Conservation (phyloP, 2,329 filamentous ascomycete species). For the Colletotrichum sublineola region DNA sequence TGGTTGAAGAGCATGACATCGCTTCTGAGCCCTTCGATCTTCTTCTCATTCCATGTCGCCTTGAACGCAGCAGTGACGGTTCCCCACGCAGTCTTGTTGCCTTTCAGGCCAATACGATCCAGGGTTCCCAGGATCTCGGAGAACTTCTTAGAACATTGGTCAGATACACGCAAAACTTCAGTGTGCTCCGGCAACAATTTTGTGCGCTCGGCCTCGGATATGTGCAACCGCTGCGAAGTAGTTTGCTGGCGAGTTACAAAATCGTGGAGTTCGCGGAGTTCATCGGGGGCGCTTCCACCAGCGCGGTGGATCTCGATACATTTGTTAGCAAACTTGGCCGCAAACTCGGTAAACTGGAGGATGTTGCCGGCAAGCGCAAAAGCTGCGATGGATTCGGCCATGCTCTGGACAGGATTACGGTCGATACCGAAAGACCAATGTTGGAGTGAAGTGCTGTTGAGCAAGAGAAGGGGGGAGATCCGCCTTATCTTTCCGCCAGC, state of each 20-base stretch:
- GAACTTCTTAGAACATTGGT: not conserved
- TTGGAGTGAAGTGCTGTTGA: not conserved
- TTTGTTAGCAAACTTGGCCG: not conserved
- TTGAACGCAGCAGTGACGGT: constrained; percentile 4
- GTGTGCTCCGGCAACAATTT: not conserved
- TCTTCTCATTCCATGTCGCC: constrained; percentile 2
- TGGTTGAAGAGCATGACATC: not conserved
- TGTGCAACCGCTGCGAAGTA: not conserved
- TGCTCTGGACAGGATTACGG: constrained; percentile 6
- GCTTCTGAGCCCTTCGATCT: not conserved
- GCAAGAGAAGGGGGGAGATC: not conserved
- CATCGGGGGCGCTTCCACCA: not conserved
- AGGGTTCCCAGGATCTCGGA: not conserved
- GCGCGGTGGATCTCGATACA: not conserved
- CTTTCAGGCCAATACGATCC: not conserved
- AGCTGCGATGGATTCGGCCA: not conserved
- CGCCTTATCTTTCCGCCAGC: not conserved
- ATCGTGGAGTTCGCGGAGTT: not conserved
- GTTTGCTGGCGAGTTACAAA: not conserved
- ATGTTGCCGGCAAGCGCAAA: constrained; percentile 14
- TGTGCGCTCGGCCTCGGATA: not conserved
- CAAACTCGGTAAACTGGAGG: constrained; percentile 11
- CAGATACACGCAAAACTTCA: not conserved
- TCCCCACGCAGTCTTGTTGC: not conserved
- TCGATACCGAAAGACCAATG: not conserved